phyloP scores from a whole-genome alignment of 1,284 basidiomycete genomes.

The Fomitopsis schrenkii region DNA sequence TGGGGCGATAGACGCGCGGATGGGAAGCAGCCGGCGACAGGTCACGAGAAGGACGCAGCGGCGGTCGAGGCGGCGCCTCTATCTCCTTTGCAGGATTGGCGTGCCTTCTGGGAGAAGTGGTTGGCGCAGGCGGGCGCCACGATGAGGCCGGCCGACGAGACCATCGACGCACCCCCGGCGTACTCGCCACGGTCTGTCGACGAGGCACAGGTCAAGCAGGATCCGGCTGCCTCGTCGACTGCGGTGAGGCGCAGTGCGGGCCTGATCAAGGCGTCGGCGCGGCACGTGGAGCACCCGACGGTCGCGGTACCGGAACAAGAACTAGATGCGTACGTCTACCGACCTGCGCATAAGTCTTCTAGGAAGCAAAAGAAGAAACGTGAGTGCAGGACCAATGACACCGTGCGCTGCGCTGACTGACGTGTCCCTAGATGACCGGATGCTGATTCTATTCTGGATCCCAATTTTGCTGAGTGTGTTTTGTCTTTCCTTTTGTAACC shows the following conservation, averaged over 20 bases:
- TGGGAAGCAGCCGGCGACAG: slow-evolving; percentile 29
- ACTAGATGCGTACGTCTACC: slow-evolving; percentile 62
- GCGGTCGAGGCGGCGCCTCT: slow-evolving; percentile 38
- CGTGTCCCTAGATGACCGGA: slow-evolving; percentile 70
- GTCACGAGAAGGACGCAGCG: slow-evolving; percentile 32
- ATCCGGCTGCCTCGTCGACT: slow-evolving; percentile 6
- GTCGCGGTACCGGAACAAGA: slow-evolving; percentile 56
- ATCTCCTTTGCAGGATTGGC: slow-evolving; percentile 55
- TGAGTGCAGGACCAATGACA: slow-evolving; percentile 33
- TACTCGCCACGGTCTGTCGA: slow-evolving; percentile 57
- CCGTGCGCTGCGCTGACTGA: slow-evolving; percentile 1
- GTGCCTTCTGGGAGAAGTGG: slow-evolving; percentile 73
- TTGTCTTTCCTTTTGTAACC: not conserved
- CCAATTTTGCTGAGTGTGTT: slow-evolving; percentile 79
- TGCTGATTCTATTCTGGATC: slow-evolving; percentile 93
- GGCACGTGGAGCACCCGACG: slow-evolving; percentile 48
- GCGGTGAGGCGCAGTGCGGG: slow-evolving; percentile 12
- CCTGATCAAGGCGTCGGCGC: slow-evolving; percentile 7
- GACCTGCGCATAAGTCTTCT: slow-evolving; percentile 48
- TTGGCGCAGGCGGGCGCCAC: slow-evolving; percentile 46
- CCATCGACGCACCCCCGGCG: slow-evolving; percentile 57
- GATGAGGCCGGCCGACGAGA: slow-evolving; percentile 39
- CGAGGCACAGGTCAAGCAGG: slow-evolving; percentile 14
- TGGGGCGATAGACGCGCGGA: slow-evolving; percentile 43
- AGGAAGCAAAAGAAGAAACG: slow-evolving; percentile 66